Conservation (phyloP, 495 filamentous ascomycete genomes). For the Haplographium delicatum region DNA sequence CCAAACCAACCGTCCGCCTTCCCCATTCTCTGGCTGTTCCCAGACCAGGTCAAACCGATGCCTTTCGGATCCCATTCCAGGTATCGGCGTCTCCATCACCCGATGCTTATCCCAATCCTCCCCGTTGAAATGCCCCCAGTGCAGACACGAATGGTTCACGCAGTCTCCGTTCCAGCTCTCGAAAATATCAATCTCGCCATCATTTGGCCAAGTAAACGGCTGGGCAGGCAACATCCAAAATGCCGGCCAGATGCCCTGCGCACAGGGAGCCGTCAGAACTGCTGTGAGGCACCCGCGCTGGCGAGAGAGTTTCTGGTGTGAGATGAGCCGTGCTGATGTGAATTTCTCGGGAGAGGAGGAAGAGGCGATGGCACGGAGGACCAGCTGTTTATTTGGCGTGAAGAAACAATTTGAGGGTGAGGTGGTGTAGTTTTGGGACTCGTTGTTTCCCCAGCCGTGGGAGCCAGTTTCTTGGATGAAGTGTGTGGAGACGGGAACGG, state of each 20-base stretch:
- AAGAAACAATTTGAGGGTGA: constrained; percentile 33
- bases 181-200: constrained; percentile 60
- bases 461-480: constrained; percentile 37
- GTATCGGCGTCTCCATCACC: constrained; percentile 31
- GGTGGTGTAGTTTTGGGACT: constrained; percentile 38
- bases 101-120: constrained; percentile 39
- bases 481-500: constrained; percentile 28
- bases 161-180: constrained; percentile 41
- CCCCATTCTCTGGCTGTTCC: constrained; percentile 30
- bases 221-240: constrained; percentile 41
- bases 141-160: constrained; percentile 39
- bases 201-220: constrained; percentile 48
- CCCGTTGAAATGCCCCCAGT: constrained; percentile 39
- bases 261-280: constrained; percentile 31
- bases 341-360: constrained; percentile 26
- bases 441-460: constrained; percentile 43
- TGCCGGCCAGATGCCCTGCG: constrained; percentile 40
- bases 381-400: constrained; percentile 32
- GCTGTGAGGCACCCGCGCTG: constrained; percentile 34
- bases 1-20: constrained; percentile 32
- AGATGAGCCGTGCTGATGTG: constrained; percentile 37
- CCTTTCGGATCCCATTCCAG: constrained; percentile 20
- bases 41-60: constrained; percentile 35
- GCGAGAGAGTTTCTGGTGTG: constrained; percentile 31
- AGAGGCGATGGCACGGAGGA: constrained; percentile 33